Evolutionary conservation across 2,329 filamentous ascomycete genomes (phyloP).

Genomic region (Zasmidium citrigriseum): DNA sequence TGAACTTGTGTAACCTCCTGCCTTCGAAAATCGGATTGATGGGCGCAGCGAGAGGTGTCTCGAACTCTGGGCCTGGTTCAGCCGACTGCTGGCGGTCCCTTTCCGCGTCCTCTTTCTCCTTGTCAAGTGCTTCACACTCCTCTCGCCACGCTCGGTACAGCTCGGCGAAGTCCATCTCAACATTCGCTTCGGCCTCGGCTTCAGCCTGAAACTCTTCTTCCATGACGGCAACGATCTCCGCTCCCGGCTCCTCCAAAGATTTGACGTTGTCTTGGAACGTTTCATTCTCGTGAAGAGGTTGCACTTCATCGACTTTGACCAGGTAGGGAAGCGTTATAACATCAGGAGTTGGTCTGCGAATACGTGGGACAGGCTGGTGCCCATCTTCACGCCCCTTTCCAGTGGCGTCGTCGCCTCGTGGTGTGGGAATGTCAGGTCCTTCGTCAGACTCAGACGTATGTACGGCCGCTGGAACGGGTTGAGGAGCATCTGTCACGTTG

Average conservation of each 20-base stretch:
- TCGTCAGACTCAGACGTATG: constrained; percentile 33
- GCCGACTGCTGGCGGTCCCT: constrained; percentile 35
- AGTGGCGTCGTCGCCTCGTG: constrained; percentile 32
- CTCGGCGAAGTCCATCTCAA: constrained; percentile 36
- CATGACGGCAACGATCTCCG: constrained; percentile 36
- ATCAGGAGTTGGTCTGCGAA: constrained; percentile 42
- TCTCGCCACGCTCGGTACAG: constrained; percentile 45
- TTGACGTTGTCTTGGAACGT: constrained; percentile 38
- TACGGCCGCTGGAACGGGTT: constrained; percentile 18
- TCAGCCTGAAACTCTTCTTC: constrained; percentile 28
- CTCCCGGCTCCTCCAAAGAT: constrained; percentile 36
- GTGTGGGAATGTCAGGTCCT: constrained; percentile 34
- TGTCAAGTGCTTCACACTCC: constrained; percentile 43
- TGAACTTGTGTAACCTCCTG: constrained; percentile 58
- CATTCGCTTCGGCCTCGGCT: constrained; percentile 33
- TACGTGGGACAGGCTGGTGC: constrained; percentile 15
- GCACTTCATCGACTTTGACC: constrained; percentile 33
- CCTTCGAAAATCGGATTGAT: constrained; percentile 53
- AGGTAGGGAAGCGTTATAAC: constrained; percentile 48
- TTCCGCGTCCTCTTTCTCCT: constrained; percentile 42
- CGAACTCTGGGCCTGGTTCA: constrained; percentile 46
- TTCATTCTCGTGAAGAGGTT: constrained; percentile 44
- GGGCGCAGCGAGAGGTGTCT: constrained; percentile 35
- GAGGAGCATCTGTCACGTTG: background rate
- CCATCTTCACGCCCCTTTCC: constrained; percentile 24